Base-by-base conservation (phyloP, 2,329 filamentous ascomycete species). In the Trichoderma pleuroti region DNA sequence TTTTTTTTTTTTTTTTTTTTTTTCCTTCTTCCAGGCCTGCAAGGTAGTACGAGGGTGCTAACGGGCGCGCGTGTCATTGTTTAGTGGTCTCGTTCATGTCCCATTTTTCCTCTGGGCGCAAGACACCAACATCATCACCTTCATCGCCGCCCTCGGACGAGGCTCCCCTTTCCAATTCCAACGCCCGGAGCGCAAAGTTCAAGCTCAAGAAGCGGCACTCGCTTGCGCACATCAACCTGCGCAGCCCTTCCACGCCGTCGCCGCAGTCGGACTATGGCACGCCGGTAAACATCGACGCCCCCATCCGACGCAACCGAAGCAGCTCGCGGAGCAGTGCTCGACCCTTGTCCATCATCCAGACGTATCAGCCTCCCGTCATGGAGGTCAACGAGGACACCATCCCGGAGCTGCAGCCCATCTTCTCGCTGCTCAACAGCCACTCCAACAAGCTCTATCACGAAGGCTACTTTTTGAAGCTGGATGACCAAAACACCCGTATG, bases 391-490 rank as follows among this genome's bases (percentile, higher is more conserved):
- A 91, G 75, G 93, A 98, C 78, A 97, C 93, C 34, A 90, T 96
- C 73, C 94, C 96, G 46, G 96, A 99, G 85, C 86, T 99, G 73
- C 92, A 94, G 82, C 95, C 94, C 74, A 94, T 98, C 77, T 98
- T 98, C 81, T 93, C 89, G 72, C 96, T 93, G 78, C 87, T 99
- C 74, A 98, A 97, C 82, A 96, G 92, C 81, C 96, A 99, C 80
- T 91, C 90, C 71, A 98, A 98, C 81, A 98, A 98, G 83, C 85
- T 98, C 70, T 99, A 98, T 80, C 94, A 98, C 76, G 96, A 99
- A 82, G 96, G 96, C 46, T 99, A 98, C 78, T 98, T 99, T 75
- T 83, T 99, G 76, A 99, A 98, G 82, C 85, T 99, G 62, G 95
- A 98, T 80, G 96, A 99, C 81, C 90, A 97, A 75, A 97, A 98